Base-by-base conservation (phyloP, 805 yeast species). In the Candida xyloterini region DNA sequence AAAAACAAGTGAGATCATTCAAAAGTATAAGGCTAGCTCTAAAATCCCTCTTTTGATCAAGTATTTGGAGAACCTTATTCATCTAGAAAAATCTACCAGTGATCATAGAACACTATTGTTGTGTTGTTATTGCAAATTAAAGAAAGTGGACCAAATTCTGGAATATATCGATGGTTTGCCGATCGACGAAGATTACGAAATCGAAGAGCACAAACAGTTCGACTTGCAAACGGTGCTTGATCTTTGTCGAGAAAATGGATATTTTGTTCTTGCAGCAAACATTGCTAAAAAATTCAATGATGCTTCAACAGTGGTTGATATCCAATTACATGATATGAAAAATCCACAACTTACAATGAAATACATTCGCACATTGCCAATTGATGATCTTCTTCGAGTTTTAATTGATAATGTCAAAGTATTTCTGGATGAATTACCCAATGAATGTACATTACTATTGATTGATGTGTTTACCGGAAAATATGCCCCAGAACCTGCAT, bases 381-480 rank as follows among this genome's bases (percentile, higher is more conserved):
- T 86, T 15, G 89, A 85, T 51, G 96, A 90, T 36, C 76, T 88
- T 4, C 63, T 90, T 21, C 66, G 91, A 28, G 79, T 86, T 7
- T 64, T 90, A 35, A 43, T 63, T 6, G 66, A 62, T 20, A 58
- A 61, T 31, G 81, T 91, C 3, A 79, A 85, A 43, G 53, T 63
- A 1, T 63, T 91, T 21, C 67, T 91, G 33, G 84, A 84, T 26
- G 57, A 69, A 32, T 63, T 78, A 27, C 97, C 98, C 0, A 74
- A 84, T 42, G 88, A 83, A 40, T 84, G 95, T 0, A 89, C 96
- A 1, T 81, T 81, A 22, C 62, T 93, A 26, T 67, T 91, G 42
- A 89, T 93, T 35, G 83, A 84, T 21, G 84, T 91, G 0, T 93
- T 91, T 57, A 91, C 98, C 0, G 97, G 97, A 0, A 79, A 76